These are phyloP conservation scores for Stereocaulon alpinum DNA, from an alignment of 495 filamentous ascomycete species.

Conservation along the genomic window DNA sequence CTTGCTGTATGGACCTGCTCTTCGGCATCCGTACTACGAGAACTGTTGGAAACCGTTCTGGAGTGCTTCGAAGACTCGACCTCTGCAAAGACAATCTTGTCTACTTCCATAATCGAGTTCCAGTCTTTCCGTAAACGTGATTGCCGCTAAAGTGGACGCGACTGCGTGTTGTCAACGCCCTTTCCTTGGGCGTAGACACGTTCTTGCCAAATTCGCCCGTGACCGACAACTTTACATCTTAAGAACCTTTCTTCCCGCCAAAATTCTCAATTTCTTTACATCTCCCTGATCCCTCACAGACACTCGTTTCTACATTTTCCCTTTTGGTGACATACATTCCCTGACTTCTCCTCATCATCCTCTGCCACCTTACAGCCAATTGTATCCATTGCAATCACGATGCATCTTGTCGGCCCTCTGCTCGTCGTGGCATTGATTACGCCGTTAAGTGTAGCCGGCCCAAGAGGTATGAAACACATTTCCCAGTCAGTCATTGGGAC, in stretches of 20 bases:
- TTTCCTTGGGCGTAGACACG: background rate
- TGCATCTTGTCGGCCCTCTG: slow-evolving; percentile 5
- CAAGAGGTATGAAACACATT: slow-evolving; percentile 1
- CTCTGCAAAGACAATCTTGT: too few relatives aligned
- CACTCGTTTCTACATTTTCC: slow-evolving; percentile 10
- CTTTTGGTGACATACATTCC: background rate
- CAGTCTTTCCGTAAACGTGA: background rate
- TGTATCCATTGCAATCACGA: background rate
- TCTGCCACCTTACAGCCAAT: background rate
- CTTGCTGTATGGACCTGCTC: too few relatives aligned
- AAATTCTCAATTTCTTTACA: slow-evolving; percentile 1
- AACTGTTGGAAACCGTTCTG: too few relatives aligned
- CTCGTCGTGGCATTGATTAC: slow-evolving; percentile 2
- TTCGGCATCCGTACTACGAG: too few relatives aligned
- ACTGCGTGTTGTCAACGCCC: background rate
- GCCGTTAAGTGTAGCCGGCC: slow-evolving; percentile 8
- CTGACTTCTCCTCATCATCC: background rate
- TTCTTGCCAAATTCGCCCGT: background rate
- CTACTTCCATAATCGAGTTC: background rate
- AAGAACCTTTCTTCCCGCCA: background rate
- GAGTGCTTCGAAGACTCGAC: too few relatives aligned
- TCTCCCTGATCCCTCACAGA: slow-evolving; percentile 2
- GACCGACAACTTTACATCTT: background rate
- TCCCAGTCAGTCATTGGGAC: background rate
- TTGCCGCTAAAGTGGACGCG: background rate